Evolutionary conservation across 1,284 basidiomycete species (phyloP), one percentile per base, ranked within the genome.

Genomic region (Boletellus deceptivus): DNA sequence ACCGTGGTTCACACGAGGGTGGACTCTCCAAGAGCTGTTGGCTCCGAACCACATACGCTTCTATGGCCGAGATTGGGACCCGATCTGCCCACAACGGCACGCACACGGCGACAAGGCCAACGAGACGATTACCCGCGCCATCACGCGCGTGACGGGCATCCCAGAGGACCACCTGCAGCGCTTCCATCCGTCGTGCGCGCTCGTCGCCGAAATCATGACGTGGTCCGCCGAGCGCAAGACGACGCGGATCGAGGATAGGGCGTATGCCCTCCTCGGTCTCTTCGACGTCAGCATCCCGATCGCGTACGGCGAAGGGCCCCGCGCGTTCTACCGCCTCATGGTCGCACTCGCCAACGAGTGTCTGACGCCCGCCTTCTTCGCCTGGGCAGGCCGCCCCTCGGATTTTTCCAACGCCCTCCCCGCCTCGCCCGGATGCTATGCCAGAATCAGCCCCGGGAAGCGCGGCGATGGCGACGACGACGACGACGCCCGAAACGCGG

Each of bases 11-110:
- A 55, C 36, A 3, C 45, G 58, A 34, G 60, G 60, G 6, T 59
- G 59, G 59, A 63, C 56, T 3, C 16, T 63, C 3, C 59, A 60
- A 17, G 61, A 63, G 7, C 44, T 60, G 17, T 47, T 60, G 4
- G 60, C 61, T 3, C 20, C 11, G 25, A n/a, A 4, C 58, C 60
- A 10, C 29, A 47, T 61, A 14, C 49, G 38, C 42, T 61, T 63
- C n/a, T 63, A 53, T 22, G 56, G 56, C 11, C 56, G 40, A 18
- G 24, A 57, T 4, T 60, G 61, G 59, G 18, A 27, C 25, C 9
- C n/a, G 5, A 11, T 59, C 59, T 1, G 53, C 56, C n/a, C 16
- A 16, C 6, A 3, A 25, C 25, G 25, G 7, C 25, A 25, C 25
- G 16, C 24, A 41, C n/a, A 25, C 25, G 25, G 25, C 25, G 59